Conservation (phyloP, 2,329 filamentous ascomycete genomes). For the Furcasterigmium furcatum region DNA sequence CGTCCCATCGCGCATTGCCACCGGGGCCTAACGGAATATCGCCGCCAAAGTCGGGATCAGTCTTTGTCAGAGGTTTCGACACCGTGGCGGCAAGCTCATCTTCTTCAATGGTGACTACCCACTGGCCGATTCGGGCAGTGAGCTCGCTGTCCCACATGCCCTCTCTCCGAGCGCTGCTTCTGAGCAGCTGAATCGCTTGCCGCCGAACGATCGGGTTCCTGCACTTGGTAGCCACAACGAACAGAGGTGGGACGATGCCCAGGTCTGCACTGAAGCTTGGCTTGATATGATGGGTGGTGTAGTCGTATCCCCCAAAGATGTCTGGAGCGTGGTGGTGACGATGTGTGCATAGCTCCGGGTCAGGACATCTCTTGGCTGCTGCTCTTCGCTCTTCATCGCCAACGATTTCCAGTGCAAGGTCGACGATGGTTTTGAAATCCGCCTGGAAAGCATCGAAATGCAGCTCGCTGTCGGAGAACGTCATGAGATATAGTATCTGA, state of each 20-base stretch:
- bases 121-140: constrained; percentile 50
- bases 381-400: constrained; percentile 53
- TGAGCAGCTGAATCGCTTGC: constrained; percentile 59
- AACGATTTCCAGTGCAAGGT: constrained; percentile 56
- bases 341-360: constrained; percentile 40
- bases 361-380: constrained; percentile 39
- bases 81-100: constrained; percentile 26
- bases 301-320: constrained; percentile 37
- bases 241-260: constrained; percentile 63
- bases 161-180: constrained; percentile 58
- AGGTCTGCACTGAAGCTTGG: constrained; percentile 62
- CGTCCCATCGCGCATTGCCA: constrained; percentile 39
- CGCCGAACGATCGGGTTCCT: constrained; percentile 53
- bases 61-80: constrained; percentile 14
- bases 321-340: constrained; percentile 25
- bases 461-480: constrained; percentile 55
- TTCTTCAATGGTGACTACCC: constrained; percentile 55
- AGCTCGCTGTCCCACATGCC: constrained; percentile 68
- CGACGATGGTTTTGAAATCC: constrained; percentile 52
- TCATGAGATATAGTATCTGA: constrained; percentile 55
- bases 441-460: constrained; percentile 53
- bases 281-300: constrained; percentile 49
- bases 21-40: constrained; percentile 31
- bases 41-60: constrained; percentile 21
- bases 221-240: constrained; percentile 65